Evolutionary conservation across 2,329 filamentous ascomycete genomes (phyloP).

Genomic region (Alternaria hordeiaustralica): DNA sequence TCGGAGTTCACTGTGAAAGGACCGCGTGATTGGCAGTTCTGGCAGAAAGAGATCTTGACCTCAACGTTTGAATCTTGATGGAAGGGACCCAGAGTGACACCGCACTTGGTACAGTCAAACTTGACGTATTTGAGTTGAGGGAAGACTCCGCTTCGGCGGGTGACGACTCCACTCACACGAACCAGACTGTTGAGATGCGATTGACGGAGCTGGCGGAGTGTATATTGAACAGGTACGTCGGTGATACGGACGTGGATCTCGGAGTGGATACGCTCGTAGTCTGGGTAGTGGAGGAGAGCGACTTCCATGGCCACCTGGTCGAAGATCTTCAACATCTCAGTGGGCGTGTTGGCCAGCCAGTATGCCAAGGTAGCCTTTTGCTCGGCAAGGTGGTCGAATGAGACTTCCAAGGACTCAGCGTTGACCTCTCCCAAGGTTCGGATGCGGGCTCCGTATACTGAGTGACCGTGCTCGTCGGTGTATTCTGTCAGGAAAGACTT

Average conservation of each 20-base stretch:
- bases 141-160: conserved; percentile 91
- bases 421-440: conserved; percentile 96
- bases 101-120: conserved; percentile 95
- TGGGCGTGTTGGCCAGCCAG: conserved; percentile 92
- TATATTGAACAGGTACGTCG: conserved; percentile 93
- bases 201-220: conserved; percentile 91
- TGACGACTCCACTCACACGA: conserved; percentile 93
- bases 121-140: conserved; percentile 98
- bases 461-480: conserved; percentile 85
- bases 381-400: conserved; percentile 87
- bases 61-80: conserved; percentile 97
- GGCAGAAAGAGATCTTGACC: conserved; percentile 95
- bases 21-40: conserved; percentile 92
- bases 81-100: conserved; percentile 89
- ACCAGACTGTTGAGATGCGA: conserved; percentile 95
- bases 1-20: conserved; percentile 96
- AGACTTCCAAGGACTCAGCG: conserved; percentile 93
- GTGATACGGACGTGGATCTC: conserved; percentile 98
- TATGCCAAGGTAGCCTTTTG: conserved; percentile 94
- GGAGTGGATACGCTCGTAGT: conserved; percentile 96
- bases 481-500: conserved; percentile 97
- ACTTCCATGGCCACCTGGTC: conserved; percentile 97
- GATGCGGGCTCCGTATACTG: conserved; percentile 94
- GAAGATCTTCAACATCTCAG: conserved; percentile 95
- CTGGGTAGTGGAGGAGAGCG: conserved; percentile 92